Conservation (phyloP, 306 rosid genomes). For the Quillaja saponaria region DNA sequence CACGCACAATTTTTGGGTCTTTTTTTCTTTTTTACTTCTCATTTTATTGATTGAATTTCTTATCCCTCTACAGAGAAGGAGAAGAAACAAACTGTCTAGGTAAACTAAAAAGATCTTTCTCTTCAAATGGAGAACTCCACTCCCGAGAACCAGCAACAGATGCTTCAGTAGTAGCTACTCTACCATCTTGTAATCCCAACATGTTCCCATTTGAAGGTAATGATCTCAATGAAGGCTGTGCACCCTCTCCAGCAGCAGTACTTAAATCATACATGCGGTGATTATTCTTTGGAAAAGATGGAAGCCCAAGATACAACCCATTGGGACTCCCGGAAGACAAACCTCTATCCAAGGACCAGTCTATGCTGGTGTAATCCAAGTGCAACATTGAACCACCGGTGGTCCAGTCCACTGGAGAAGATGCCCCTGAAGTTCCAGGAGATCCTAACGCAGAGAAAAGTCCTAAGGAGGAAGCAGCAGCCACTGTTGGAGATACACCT, state of each 20-base stretch:
- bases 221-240: conserved; percentile 57
- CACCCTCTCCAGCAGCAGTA: conserved; percentile 55
- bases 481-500: conserved; percentile 63
- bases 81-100: conserved; percentile 98
- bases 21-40: background rate
- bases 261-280: conserved; percentile 56
- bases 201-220: conserved; percentile 58
- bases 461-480: conserved; percentile 89
- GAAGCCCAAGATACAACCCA: conserved; percentile 64
- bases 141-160: conserved; percentile 65
- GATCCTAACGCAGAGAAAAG: conserved; percentile 89
- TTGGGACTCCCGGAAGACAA: conserved; percentile 57
- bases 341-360: conserved; percentile 84
- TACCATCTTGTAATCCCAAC: conserved; percentile 73
- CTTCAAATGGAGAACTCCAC: conserved; percentile 96
- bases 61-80: conserved; percentile 60
- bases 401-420: conserved; percentile 88
- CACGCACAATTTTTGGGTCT: too few species aligned
- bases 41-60: background rate
- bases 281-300: conserved; percentile 57
- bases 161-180: conserved; percentile 56
- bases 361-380: conserved; percentile 75
- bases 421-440: conserved; percentile 68
- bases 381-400: conserved; percentile 64
- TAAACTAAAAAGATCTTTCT: conserved; percentile 90